Evolutionary conservation across 2,329 filamentous ascomycete genomes (phyloP).

Genomic region (Colletotrichum lini): DNA sequence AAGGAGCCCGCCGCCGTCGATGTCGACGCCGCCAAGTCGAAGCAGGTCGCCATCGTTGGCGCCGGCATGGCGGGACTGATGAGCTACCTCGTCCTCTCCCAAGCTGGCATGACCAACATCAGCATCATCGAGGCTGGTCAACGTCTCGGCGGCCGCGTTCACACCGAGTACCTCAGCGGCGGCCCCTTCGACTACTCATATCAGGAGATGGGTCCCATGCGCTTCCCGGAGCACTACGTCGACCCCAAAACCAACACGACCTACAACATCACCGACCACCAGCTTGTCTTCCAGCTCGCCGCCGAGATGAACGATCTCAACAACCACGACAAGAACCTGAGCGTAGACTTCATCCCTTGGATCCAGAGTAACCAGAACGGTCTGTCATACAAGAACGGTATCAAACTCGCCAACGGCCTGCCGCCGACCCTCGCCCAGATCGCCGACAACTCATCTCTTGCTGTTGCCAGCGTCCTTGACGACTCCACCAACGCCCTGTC

Average conservation of each 20-base stretch:
- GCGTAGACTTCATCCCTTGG: slow-evolving; percentile 75
- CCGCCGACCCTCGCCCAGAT: slow-evolving; percentile 68
- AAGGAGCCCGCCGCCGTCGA: slow-evolving; percentile 68
- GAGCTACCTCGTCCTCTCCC: slow-evolving; percentile 66
- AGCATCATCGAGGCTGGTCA: slow-evolving; percentile 73
- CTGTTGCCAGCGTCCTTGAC: slow-evolving; percentile 49
- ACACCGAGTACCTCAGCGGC: slow-evolving; percentile 73
- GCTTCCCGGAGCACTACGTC: slow-evolving; percentile 69
- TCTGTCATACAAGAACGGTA: slow-evolving; percentile 63
- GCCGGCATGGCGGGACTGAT: slow-evolving; percentile 77
- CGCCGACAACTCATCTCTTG: slow-evolving; percentile 58
- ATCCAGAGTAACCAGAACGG: slow-evolving; percentile 70
- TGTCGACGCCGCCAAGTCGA: slow-evolving; percentile 68
- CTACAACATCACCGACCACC: slow-evolving; percentile 72
- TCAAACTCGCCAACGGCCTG: slow-evolving; percentile 64
- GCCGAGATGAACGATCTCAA: slow-evolving; percentile 73
- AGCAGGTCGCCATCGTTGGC: slow-evolving; percentile 74
- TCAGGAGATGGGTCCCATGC: slow-evolving; percentile 77
- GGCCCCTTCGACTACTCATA: slow-evolving; percentile 75
- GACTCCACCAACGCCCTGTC: slow-evolving; percentile 52
- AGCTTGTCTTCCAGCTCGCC: slow-evolving; percentile 75
- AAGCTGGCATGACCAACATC: slow-evolving; percentile 71
- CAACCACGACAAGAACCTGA: slow-evolving; percentile 60
- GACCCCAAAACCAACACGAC: slow-evolving; percentile 69
- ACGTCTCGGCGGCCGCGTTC: slow-evolving; percentile 74